These are phyloP conservation scores for Rhodotorula toruloides DNA, from an alignment of 768 basidiomycete genomes.

Conservation along the genomic window DNA sequence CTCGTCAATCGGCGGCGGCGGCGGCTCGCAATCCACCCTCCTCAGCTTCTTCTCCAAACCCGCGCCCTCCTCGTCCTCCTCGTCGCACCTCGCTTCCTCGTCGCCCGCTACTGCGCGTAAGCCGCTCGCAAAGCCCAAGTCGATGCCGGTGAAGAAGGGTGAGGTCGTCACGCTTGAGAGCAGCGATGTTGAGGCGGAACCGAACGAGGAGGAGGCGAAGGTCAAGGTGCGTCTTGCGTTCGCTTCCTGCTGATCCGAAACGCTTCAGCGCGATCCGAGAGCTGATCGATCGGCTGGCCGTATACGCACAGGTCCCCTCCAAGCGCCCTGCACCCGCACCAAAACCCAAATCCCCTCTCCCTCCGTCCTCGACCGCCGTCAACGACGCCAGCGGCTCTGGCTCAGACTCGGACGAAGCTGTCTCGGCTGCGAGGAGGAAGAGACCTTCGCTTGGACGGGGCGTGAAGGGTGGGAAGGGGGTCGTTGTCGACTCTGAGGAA, in stretches of 20 bases:
- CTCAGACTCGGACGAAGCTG: neutral
- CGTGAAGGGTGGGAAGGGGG: neutral
- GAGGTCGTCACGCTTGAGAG: neutral
- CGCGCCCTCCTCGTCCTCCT: neutral
- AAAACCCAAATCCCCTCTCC: too few species aligned
- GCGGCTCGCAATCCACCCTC: constrained; percentile 9
- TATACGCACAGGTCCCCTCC: neutral
- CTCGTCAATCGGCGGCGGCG: neutral
- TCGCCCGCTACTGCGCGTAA: constrained; percentile 4
- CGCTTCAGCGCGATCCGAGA: neutral
- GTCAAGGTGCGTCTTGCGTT: neutral
- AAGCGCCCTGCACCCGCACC: neutral
- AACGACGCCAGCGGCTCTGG: neutral
- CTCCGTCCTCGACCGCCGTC: too few species aligned
- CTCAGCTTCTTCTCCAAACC: constrained; percentile 24
- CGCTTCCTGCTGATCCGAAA: neutral
- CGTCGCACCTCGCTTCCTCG: neutral
- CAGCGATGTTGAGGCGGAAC: neutral
- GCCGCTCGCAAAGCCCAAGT: neutral
- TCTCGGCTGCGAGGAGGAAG: neutral
- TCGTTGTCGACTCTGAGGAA: constrained; percentile 6
- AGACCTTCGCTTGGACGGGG: neutral
- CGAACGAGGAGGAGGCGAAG: neutral
- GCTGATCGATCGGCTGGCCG: neutral
- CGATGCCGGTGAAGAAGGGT: constrained; percentile 8